Percentiles rank a stretch among this genome's conserved stretches.
These are phyloP conservation scores for Argentina anserina DNA, from an alignment of 306 rosid species.

Conservation along the genomic window DNA sequence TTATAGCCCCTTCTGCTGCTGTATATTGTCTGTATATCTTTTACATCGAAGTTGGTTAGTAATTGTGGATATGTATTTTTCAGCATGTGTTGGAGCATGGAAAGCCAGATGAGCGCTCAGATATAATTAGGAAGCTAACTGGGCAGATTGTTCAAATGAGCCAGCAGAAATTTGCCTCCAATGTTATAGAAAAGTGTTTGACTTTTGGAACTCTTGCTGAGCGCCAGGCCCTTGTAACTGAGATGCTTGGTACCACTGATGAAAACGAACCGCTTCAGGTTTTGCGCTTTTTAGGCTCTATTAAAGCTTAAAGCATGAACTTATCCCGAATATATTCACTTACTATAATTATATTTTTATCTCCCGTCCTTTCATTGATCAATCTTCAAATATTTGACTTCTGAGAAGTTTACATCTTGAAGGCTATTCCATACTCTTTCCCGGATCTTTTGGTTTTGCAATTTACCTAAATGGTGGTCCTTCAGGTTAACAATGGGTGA, in stretches of 20 bases:
- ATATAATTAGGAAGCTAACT: slow-evolving; percentile 74
- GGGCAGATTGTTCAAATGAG: slow-evolving; percentile 95
- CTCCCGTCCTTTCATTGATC: not conserved
- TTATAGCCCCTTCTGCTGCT: not conserved
- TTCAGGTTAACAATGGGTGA: not conserved
- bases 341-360: not conserved
- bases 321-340: not conserved
- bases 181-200: slow-evolving; percentile 84
- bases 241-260: slow-evolving; percentile 93
- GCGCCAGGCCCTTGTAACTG: slow-evolving; percentile 72
- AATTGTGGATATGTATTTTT: slow-evolving; percentile 5
- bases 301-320: not conserved
- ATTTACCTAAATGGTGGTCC: not conserved
- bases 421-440: not conserved
- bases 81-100: slow-evolving; percentile 95
- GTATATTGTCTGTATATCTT: not conserved
- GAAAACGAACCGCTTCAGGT: slow-evolving; percentile 99
- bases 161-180: slow-evolving; percentile 97
- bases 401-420: not conserved
- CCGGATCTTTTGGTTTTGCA: not conserved
- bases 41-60: not conserved
- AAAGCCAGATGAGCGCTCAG: slow-evolving; percentile 71
- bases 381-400: not conserved
- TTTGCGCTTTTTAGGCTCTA: slow-evolving; percentile 9
- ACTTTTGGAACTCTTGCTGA: slow-evolving; percentile 72